Evolutionary conservation across 192 early-diverging fungal species (phyloP).

Genomic region (Linnemannia exigua): DNA sequence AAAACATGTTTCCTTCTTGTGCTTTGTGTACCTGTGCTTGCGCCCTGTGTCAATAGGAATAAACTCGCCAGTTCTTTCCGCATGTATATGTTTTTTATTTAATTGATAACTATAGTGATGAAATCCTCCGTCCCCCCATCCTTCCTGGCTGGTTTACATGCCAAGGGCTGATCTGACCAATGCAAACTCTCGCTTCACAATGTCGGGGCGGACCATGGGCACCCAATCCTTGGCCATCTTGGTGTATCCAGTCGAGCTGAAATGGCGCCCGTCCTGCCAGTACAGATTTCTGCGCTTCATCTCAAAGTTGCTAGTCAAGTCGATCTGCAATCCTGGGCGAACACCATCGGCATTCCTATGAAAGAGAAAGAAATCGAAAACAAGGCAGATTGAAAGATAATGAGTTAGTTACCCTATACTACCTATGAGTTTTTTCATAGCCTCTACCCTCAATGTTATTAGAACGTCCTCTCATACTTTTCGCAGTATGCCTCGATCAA

Average conservation of each 20-base stretch:
- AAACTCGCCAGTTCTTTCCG: neutral
- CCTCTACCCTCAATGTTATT: no score
- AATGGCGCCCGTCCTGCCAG: conserved; percentile 54
- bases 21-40: neutral
- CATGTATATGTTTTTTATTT: neutral
- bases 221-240: conserved; percentile 57
- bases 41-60: neutral
- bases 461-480: no score
- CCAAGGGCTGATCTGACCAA: conserved; percentile 45
- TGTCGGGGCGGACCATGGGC: conserved; percentile 44
- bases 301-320: conserved; percentile 53
- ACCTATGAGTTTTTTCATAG: no score
- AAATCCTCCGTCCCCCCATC: neutral
- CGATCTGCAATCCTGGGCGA: conserved; percentile 38
- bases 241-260: conserved; percentile 50
- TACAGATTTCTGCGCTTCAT: conserved; percentile 54
- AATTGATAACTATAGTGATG: neutral
- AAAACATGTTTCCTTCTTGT: neutral
- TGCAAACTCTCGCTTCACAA: conserved; percentile 58
- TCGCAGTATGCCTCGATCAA: conserved; percentile 42
- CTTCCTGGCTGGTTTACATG: conserved; percentile 17
- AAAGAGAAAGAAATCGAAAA: neutral
- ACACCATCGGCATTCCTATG: conserved; percentile 42
- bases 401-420: neutral
- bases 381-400: neutral